Base-by-base conservation (phyloP, 768 basidiomycete genomes). In the Amanita muscaria region DNA sequence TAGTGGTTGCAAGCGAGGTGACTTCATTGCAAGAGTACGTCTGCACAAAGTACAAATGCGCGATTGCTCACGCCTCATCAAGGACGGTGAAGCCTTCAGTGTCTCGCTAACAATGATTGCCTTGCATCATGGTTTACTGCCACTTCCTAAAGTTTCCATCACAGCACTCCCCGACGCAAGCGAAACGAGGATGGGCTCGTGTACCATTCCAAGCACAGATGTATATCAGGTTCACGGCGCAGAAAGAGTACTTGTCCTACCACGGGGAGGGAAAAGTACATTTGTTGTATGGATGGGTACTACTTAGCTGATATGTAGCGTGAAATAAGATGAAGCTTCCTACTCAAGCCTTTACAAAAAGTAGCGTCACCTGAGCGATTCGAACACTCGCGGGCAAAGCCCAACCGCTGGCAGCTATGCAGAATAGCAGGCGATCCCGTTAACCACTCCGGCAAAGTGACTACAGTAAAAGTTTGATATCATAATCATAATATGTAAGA, bases 161-260 rank as follows among this genome's bases (percentile, higher is more conserved):
- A 72, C 67, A 5, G 76, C 85, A 2, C 62, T 83, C 24, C 73
- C 80, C 2, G 53, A 77, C 2, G 57, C 67, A 2, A 75, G 69
- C 8, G 70, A 72, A 25, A 57, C 69, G 40, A 72, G 71, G 7
- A 82, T 77, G 77, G 71, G 76, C 6, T 76, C 78, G 6, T 69
- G 67, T 57, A 65, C 72, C 0, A 59, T 82, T 14, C 84, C 83
- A 1, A 80, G 68, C 46, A 74, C 73, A 10, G 91, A 96, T 59
- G 81, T 86, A 0, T 81, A 89, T 56, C 88, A 96, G 51, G 68
- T 77, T 32, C 85, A 93, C 53, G 88, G 90, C 0, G 93, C 88
- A 9, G 78, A 90, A 53, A 80, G 73, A 48, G 70, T 93, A 7
- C 63, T 88, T 38, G 79, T 98, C 5, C 70, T 92, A 16, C 93